Conservation (phyloP, 305 asterid species). For the Striga hermonthica region DNA sequence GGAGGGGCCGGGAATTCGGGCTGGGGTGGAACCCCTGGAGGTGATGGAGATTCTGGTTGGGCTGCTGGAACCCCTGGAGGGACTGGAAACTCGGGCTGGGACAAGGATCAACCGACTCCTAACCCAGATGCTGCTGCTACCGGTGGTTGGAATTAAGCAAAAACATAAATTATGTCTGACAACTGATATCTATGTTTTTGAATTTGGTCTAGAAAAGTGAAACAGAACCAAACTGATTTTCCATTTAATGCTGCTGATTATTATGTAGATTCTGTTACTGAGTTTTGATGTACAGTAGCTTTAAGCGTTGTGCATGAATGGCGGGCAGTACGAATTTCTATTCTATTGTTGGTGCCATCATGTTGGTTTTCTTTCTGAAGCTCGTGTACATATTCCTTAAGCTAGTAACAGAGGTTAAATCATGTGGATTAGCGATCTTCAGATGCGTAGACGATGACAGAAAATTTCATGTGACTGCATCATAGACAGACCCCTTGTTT, state of each 20-base stretch:
- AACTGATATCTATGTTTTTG: neutral
- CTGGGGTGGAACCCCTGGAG: neutral
- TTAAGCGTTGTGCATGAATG: conserved; percentile 2
- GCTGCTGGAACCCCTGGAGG: neutral
- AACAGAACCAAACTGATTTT: conserved; percentile 10
- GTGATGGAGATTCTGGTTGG: neutral
- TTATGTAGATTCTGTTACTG: neutral
- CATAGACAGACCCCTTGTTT: too few relatives aligned
- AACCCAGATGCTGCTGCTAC: conserved; percentile 35
- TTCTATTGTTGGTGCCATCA: neutral
- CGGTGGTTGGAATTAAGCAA: conserved; percentile 27
- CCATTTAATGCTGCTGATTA: conserved; percentile 7
- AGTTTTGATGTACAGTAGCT: conserved; percentile 27
- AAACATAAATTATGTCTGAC: conserved; percentile 3
- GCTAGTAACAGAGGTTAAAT: conserved; percentile 16
- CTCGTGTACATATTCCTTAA: conserved; percentile 31
- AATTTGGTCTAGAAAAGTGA: neutral
- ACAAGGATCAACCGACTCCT: conserved; percentile 20
- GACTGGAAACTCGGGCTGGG: conserved; percentile 3
- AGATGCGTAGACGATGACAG: too few relatives aligned
- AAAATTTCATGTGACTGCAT: too few relatives aligned
- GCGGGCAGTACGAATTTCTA: neutral
- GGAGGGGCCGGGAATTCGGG: neutral
- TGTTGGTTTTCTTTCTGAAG: neutral
- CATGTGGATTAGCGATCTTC: neutral